Percentiles rank a stretch among this genome's conserved stretches.
phyloP scores from a whole-genome alignment of 352 stramenopile genomes.

The Phytophthora pistaciae region DNA sequence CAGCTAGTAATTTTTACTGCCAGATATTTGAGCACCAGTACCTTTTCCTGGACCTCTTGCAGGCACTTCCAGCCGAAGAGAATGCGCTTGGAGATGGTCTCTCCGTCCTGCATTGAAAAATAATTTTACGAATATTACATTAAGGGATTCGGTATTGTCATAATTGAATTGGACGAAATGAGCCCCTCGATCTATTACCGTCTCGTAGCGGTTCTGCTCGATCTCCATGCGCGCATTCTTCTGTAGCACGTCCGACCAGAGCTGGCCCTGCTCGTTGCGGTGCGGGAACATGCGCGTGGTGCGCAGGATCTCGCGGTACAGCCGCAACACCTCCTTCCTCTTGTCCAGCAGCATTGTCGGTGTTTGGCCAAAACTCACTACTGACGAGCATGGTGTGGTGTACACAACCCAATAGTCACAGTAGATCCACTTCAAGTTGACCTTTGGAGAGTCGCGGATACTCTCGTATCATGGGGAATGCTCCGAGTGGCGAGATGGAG shows the following conservation, averaged over 20 bases:
- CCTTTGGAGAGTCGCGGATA: constrained; percentile 23
- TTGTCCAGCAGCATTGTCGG: constrained; percentile 55
- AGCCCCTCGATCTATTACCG: constrained; percentile 32
- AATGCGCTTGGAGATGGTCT: constrained; percentile 83
- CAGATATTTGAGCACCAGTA: constrained; percentile 12
- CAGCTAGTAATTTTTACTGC: too few species aligned
- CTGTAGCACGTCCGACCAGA: constrained; percentile 71
- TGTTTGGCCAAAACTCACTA: constrained; percentile 9
- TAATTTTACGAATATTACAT: constrained; percentile 17
- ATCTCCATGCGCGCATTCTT: constrained; percentile 86
- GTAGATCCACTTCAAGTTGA: constrained; percentile 31
- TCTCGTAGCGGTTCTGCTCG: constrained; percentile 80
- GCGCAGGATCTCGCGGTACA: constrained; percentile 86
- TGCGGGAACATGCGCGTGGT: constrained; percentile 80
- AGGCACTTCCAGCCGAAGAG: constrained; percentile 83
- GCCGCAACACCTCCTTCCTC: constrained; percentile 77
- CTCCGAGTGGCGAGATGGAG: constrained; percentile 46
- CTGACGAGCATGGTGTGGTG: constrained; percentile 1
- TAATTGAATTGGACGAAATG: constrained; percentile 1
- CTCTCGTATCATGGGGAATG: constrained; percentile 60
- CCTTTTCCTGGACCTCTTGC: constrained; percentile 81
- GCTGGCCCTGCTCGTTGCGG: constrained; percentile 74
- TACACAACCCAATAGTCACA: constrained; percentile 18
- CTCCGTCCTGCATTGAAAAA: constrained; percentile 53
- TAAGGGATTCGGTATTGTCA: constrained; percentile 15